Evolutionary conservation across 2,329 filamentous ascomycete species (phyloP).

Genomic region (Sporothrix schenckii): DNA sequence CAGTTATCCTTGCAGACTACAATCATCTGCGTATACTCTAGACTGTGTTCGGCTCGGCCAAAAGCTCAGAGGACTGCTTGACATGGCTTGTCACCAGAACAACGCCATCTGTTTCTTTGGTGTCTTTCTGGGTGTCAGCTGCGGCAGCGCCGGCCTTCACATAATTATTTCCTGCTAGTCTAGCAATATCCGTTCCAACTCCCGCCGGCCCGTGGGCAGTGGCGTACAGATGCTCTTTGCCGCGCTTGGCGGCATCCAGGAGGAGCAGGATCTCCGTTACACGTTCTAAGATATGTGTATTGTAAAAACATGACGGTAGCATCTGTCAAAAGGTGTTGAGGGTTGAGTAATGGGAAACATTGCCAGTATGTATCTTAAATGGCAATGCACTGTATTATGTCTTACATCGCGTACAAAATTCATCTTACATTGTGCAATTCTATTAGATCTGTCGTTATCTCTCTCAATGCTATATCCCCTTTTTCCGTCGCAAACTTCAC

Average conservation of each 20-base stretch:
- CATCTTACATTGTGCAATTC: not conserved
- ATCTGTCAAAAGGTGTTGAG: not conserved
- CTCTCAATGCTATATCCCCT: too few relatives aligned
- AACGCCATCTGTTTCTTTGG: slow-evolving; percentile 67
- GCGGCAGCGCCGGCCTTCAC: slow-evolving; percentile 76
- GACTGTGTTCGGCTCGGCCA: slow-evolving; percentile 30
- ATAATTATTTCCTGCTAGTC: slow-evolving; percentile 76
- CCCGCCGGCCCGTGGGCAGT: slow-evolving; percentile 39
- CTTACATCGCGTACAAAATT: not conserved
- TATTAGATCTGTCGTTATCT: not conserved
- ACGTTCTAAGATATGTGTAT: not conserved
- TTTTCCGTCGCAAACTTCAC: not conserved
- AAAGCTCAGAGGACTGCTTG: slow-evolving; percentile 62
- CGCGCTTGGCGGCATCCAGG: slow-evolving; percentile 46
- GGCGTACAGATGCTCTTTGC: slow-evolving; percentile 43
- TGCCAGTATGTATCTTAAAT: slow-evolving; percentile 4
- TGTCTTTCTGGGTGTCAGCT: slow-evolving; percentile 70
- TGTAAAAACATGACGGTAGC: not conserved
- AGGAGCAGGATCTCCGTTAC: slow-evolving; percentile 29
- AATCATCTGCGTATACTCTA: slow-evolving; percentile 9
- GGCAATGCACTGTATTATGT: not conserved
- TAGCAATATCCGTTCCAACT: slow-evolving; percentile 69
- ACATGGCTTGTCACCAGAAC: slow-evolving; percentile 65
- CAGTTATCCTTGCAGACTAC: slow-evolving; percentile 44
- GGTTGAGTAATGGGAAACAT: not conserved